These are phyloP conservation scores for Bretschneidera sinensis DNA, from an alignment of 345 rosid species.

Conservation along the genomic window DNA sequence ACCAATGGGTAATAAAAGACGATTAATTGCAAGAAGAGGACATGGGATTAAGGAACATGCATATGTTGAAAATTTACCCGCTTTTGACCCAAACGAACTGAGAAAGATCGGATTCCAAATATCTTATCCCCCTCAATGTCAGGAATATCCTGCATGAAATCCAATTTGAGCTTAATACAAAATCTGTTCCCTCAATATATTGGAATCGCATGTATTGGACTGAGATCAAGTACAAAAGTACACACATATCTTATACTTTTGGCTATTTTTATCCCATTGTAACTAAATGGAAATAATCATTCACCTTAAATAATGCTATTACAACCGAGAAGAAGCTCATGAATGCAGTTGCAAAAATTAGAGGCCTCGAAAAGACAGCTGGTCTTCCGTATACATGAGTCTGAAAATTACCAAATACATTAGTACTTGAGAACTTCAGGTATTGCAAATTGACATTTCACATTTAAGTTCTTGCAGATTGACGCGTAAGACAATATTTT, in stretches of 20 bases:
- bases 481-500: background rate
- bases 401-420: conserved; percentile 36
- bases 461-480: background rate
- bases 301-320: conserved; percentile 92
- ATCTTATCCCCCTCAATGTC: conserved; percentile 94
- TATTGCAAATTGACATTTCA: background rate
- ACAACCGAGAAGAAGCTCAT: conserved; percentile 98
- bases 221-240: no score
- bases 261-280: background rate
- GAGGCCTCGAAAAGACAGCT: conserved; percentile 55
- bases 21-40: background rate
- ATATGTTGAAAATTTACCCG: conserved; percentile 33
- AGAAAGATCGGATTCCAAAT: conserved; percentile 77
- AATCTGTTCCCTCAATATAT: no score
- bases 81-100: conserved; percentile 78
- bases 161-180: conserved; percentile 8
- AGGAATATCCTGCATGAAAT: conserved; percentile 70
- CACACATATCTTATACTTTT: background rate
- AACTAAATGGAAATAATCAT: background rate
- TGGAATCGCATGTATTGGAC: no score
- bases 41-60: background rate
- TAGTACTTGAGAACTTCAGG: conserved; percentile 9
- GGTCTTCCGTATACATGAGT: conserved; percentile 73
- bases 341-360: conserved; percentile 88
- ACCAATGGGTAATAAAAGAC: background rate